A percentile compares a stretch with the other conserved stretches of the same genome.
These are phyloP conservation scores for Dalbergia cochinchinensis DNA, from an alignment of 306 rosid genomes.

Conservation along the genomic window DNA sequence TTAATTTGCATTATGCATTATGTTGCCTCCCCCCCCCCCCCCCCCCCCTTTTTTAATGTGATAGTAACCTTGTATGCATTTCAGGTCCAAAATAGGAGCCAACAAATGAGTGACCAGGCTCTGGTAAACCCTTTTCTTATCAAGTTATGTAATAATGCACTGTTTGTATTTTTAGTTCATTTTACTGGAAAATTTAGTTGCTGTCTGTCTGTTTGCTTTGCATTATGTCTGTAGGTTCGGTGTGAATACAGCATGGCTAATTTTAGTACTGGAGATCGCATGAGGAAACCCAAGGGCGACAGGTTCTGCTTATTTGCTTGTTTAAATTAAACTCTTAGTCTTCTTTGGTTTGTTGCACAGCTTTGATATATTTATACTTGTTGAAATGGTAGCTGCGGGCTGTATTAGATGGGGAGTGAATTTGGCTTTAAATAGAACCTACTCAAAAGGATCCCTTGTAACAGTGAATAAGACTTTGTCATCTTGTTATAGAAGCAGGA, in stretches of 20 bases:
- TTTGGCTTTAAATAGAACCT: not conserved
- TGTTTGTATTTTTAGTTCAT: not conserved
- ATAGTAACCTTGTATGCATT: constrained; percentile 21
- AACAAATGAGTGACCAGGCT: constrained; percentile 72
- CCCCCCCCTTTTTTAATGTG: not conserved
- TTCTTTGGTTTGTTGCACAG: not conserved
- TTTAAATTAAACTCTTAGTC: not conserved
- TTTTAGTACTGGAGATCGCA: constrained; percentile 94
- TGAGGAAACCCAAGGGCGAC: constrained; percentile 91
- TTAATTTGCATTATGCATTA: not conserved
- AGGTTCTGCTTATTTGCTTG: constrained; percentile 57
- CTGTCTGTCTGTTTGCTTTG: constrained; percentile 11
- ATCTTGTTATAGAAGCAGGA: constrained; percentile 21
- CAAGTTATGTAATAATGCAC: not conserved
- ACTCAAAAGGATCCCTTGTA: not conserved
- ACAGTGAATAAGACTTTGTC: constrained; percentile 2
- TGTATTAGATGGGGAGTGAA: constrained; percentile 13
- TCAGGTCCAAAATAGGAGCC: constrained; percentile 87
- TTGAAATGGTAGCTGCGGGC: constrained; percentile 3
- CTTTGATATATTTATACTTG: not conserved
- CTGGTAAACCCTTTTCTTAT: constrained; percentile 56
- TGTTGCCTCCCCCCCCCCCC: not conserved
- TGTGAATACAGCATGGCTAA: constrained; percentile 96
- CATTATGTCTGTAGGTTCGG: constrained; percentile 65
- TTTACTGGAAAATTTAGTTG: constrained; percentile 1